Percentiles rank a stretch among this genome's conserved stretches.
Conservation (phyloP, 2,329 filamentous ascomycete species). For the Fusarium camptoceras region DNA sequence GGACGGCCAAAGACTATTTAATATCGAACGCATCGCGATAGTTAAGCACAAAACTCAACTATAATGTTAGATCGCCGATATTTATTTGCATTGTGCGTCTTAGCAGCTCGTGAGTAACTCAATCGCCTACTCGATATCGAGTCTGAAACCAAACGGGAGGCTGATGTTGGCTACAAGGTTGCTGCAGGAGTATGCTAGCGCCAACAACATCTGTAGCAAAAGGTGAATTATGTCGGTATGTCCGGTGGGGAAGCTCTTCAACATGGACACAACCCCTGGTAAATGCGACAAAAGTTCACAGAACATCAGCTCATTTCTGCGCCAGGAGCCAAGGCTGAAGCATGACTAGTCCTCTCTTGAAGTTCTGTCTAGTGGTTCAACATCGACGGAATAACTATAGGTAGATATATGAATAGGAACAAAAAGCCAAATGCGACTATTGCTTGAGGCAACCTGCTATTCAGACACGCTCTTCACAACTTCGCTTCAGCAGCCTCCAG, state of each 20-base stretch:
- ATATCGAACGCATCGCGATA: not conserved
- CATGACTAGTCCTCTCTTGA: not conserved
- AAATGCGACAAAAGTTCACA: not conserved
- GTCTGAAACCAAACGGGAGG: not conserved
- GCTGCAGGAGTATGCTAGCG: constrained; percentile 10
- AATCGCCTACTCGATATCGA: not conserved
- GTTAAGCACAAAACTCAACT: too few species aligned
- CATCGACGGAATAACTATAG: not conserved
- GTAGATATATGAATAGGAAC: not conserved
- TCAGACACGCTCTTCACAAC: constrained; percentile 14
- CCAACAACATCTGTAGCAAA: constrained; percentile 33
- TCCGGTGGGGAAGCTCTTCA: not conserved
- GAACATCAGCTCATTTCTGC: not conserved
- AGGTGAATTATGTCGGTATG: not conserved
- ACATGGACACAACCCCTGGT: not conserved
- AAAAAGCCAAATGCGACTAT: not conserved
- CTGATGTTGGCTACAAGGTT: constrained; percentile 17
- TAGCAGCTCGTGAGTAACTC: not conserved
- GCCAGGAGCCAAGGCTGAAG: not conserved
- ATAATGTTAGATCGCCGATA: not conserved
- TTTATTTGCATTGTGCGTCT: not conserved
- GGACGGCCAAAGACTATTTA: not conserved
- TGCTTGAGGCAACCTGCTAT: not conserved
- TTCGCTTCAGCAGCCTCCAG: constrained; percentile 38
- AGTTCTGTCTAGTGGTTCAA: not conserved